Percentiles rank a stretch among this genome's conserved stretches.
phyloP scores from a whole-genome alignment of 2,329 filamentous ascomycete species.

The Paracoccidioides brasiliensis region DNA sequence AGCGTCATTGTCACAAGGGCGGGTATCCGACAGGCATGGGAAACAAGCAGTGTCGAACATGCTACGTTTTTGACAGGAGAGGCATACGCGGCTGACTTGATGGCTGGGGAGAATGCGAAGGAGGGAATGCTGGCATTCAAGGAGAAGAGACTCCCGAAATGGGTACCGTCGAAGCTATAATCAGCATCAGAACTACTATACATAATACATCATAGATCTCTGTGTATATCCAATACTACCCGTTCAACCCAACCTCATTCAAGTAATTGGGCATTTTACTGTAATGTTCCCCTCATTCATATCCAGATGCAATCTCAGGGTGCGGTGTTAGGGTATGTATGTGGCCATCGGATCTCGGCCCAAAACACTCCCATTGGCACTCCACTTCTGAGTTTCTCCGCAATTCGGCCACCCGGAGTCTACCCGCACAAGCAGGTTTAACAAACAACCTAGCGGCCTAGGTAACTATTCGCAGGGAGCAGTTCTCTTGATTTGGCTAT shows the following conservation, averaged over 20 bases:
- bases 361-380: too few relatives aligned
- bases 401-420: neutral
- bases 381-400: neutral
- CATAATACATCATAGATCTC: neutral
- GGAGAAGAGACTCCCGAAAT: slow-evolving; percentile 74
- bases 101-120: slow-evolving; percentile 69
- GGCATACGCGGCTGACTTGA: slow-evolving; percentile 69
- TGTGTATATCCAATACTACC: neutral
- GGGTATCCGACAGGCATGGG: slow-evolving; percentile 58
- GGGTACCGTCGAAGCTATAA: slow-evolving; percentile 56
- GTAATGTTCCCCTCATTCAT: neutral
- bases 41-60: slow-evolving; percentile 48
- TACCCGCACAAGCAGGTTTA: neutral
- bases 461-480: neutral
- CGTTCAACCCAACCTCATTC: neutral
- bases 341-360: slow-evolving; percentile 1
- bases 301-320: neutral
- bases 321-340: neutral
- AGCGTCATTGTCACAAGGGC: slow-evolving; percentile 56
- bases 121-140: slow-evolving; percentile 83
- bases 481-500: too few relatives aligned
- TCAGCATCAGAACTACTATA: neutral
- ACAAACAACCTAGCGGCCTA: neutral
- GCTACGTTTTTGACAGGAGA: slow-evolving; percentile 69
- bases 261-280: neutral